A percentile compares a stretch with the other conserved stretches of the same genome.
Evolutionary conservation across 305 asterid genomes (phyloP).

Genomic region (Solanum hybrid): DNA sequence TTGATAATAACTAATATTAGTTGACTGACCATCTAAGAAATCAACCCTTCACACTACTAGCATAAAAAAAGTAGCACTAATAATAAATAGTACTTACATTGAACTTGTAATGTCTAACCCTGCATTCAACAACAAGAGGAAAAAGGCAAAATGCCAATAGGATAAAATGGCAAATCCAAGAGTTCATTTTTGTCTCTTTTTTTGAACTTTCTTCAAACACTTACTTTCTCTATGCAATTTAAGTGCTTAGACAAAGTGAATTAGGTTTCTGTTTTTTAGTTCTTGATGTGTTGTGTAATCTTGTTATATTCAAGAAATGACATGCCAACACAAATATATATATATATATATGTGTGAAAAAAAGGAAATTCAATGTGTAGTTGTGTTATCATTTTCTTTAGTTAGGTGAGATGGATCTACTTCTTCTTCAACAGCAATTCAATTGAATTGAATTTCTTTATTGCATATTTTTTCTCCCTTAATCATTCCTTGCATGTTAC

Average conservation of each 20-base stretch:
- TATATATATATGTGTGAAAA: background rate
- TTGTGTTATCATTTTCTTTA: constrained; percentile 60
- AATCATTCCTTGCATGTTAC: constrained; percentile 38
- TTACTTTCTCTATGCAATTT: background rate
- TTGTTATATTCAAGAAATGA: constrained; percentile 29
- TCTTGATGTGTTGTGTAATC: constrained; percentile 13
- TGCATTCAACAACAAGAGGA: constrained; percentile 30
- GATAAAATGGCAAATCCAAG: constrained; percentile 14
- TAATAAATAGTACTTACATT: constrained; percentile 37
- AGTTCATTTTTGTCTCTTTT: constrained; percentile 5
- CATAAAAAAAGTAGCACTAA: background rate
- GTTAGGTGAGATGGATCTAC: constrained; percentile 60
- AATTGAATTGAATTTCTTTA: background rate
- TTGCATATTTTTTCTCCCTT: background rate
- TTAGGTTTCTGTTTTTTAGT: background rate
- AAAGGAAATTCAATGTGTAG: background rate
- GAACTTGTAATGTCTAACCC: constrained; percentile 68
- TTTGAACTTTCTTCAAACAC: background rate
- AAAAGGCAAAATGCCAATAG: constrained; percentile 25
- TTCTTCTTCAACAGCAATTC: background rate
- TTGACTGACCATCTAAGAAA: background rate
- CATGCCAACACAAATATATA: constrained; percentile 26
- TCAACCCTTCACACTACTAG: background rate
- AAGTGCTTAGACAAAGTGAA: background rate
- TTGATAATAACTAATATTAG: background rate